Percentiles rank a stretch among this genome's conserved stretches.
Evolutionary conservation across 805 yeast species (phyloP).

Genomic region (Metschnikowia corniflorae): DNA sequence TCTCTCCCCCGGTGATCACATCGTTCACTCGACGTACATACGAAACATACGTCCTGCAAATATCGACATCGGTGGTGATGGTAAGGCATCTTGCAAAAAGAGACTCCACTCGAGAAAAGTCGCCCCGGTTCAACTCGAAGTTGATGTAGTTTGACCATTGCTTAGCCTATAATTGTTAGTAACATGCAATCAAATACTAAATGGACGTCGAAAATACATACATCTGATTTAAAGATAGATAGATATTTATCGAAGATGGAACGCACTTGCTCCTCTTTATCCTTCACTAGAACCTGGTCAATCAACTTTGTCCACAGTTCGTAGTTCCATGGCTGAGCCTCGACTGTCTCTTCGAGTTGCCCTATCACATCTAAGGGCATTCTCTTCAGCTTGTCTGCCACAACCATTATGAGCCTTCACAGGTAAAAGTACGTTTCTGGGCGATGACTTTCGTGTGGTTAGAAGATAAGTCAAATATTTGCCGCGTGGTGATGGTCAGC

Average conservation of each 20-base stretch:
- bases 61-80: conserved; percentile 55
- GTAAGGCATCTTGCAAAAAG: conserved; percentile 64
- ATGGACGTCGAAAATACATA: conserved; percentile 14
- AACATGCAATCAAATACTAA: neutral
- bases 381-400: conserved; percentile 21
- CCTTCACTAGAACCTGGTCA: conserved; percentile 46
- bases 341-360: conserved; percentile 52
- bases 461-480: too few relatives aligned
- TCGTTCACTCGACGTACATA: conserved; percentile 71
- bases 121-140: conserved; percentile 60
- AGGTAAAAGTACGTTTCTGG: too few relatives aligned
- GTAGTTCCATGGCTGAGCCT: conserved; percentile 51
- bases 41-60: conserved; percentile 75
- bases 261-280: conserved; percentile 57
- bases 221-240: conserved; percentile 61
- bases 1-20: conserved; percentile 77
- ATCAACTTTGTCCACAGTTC: conserved; percentile 56
- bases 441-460: too few relatives aligned
- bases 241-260: conserved; percentile 59
- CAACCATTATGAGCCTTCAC: conserved; percentile 15
- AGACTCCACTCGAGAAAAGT: conserved; percentile 61
- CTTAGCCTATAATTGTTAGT: conserved; percentile 26
- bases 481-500: too few relatives aligned
- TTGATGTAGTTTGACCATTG: conserved; percentile 76
- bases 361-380: conserved; percentile 51